Conservation (phyloP, 106 monocot genomes). For the Dioscorea zingiberensis region DNA sequence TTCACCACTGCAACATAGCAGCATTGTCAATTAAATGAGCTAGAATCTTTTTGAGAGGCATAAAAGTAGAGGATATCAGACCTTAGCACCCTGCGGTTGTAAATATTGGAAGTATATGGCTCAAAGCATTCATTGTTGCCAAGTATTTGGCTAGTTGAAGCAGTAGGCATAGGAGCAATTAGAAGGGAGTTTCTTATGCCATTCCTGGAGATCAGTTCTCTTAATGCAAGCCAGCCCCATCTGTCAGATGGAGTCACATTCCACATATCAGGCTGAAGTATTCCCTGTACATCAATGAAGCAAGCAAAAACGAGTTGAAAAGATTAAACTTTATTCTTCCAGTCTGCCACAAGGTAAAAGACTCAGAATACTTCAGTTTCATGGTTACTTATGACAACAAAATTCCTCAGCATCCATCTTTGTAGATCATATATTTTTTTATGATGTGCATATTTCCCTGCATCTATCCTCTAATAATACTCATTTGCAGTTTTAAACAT, state of each 20-base stretch:
- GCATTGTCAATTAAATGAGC: background rate
- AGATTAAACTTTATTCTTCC: background rate
- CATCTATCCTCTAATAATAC: no score
- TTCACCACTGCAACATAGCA: slow-evolving; percentile 52
- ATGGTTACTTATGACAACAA: no score
- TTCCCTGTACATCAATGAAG: slow-evolving; percentile 38
- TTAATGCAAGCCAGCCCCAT: slow-evolving; percentile 74
- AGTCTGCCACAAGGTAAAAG: no score
- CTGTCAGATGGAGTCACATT: slow-evolving; percentile 59
- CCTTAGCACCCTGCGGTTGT: slow-evolving; percentile 88
- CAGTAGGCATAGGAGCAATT: slow-evolving; percentile 96
- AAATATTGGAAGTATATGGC: slow-evolving; percentile 92
- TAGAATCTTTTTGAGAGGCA: background rate
- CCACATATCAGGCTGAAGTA: slow-evolving; percentile 99
- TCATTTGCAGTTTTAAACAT: no score
- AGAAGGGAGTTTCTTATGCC: slow-evolving; percentile 94
- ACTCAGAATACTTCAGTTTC: no score
- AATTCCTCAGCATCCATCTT: no score
- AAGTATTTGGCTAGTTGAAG: slow-evolving; percentile 97
- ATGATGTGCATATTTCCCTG: no score
- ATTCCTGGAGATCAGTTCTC: slow-evolving; percentile 54
- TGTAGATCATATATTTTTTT: no score
- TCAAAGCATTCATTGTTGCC: slow-evolving; percentile 97
- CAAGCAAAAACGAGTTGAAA: background rate
- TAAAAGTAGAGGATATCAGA: background rate